These are phyloP conservation scores for Candida ipomoeae DNA, from an alignment of 805 yeast genomes.

Conservation along the genomic window DNA sequence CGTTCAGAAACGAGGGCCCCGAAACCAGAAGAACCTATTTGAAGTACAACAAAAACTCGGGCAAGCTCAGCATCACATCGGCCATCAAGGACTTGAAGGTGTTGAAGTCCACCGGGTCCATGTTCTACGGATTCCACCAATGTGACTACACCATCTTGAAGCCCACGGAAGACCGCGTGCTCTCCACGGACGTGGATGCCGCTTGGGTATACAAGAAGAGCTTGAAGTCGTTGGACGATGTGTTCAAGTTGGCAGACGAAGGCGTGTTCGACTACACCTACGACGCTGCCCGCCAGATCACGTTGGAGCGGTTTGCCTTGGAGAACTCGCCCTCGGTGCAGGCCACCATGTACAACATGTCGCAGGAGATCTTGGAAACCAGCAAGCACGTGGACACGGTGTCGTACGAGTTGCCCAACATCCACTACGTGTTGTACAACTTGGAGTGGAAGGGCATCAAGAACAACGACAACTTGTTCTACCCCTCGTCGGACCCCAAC, in stretches of 20 bases:
- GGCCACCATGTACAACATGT: conserved; percentile 95
- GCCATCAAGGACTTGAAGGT: conserved; percentile 77
- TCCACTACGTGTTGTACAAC: conserved; percentile 81
- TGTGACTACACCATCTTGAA: conserved; percentile 87
- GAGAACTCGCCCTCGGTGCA: conserved; percentile 94
- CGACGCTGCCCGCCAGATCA: conserved; percentile 58
- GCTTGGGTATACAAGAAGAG: conserved; percentile 61
- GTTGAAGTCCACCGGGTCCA: conserved; percentile 86
- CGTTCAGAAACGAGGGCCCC: conserved; percentile 80
- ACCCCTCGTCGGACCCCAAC: conserved; percentile 90
- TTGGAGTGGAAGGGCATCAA: conserved; percentile 79
- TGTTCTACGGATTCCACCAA: conserved; percentile 80
- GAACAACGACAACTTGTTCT: conserved; percentile 78
- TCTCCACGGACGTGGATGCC: conserved; percentile 82
- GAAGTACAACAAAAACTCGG: conserved; percentile 47
- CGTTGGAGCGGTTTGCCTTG: conserved; percentile 72
- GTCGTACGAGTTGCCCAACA: conserved; percentile 79
- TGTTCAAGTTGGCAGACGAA: conserved; percentile 49
- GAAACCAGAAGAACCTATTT: conserved; percentile 66
- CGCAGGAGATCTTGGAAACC: conserved; percentile 58
- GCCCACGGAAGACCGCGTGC: conserved; percentile 79
- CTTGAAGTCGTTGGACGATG: conserved; percentile 39
- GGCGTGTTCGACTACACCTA: conserved; percentile 66
- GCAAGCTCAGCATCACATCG: conserved; percentile 55
- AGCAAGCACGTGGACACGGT: conserved; percentile 61